Base-by-base conservation (phyloP, 768 basidiomycete species). In the Tylopilus rubrobrunneus region DNA sequence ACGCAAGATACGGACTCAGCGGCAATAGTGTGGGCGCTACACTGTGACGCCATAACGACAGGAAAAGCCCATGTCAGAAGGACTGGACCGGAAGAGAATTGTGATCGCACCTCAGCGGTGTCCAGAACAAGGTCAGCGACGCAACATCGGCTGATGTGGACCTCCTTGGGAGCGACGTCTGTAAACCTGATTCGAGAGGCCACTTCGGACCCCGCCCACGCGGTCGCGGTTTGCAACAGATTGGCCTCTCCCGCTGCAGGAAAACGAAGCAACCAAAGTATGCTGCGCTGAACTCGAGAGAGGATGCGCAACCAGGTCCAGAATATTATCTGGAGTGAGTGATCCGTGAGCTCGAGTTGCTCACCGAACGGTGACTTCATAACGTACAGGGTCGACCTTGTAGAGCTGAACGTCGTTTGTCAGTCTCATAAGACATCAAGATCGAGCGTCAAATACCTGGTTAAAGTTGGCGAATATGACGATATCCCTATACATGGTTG, bases 401-500 rank as follows among this genome's bases (percentile, higher is more conserved):
- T 80, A 79, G 17, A 80, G 65, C 76, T 77, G 53, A 9, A 37
- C 23, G 41, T 41, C 19, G 21, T 10, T 14, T 25, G 17, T 63
- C 45, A 64, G 57, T 45, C 49, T 53, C 39, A 39, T 55, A 40
- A 10, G 7, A 25, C 14, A 9, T 14, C 44, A 49, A 29, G 29
- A 44, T 49, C 44, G 52, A 28, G n/a, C 36, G 27, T 52, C 43
- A 21, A 31, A 21, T 58, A 77, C 77, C 74, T 80, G 79, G 59
- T 79, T 81, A 59, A 79, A 80, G 60, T 80, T 80, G 47, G 77
- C 77, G 55, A 81, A 79, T 52, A 81, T 76, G 52, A 80, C 41
- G 7, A 69, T 63, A 45, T 78, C 71, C 49, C 76, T 77, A 48
- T 2, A 3, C 23, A 44, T 48, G 10, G 12, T 64, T 15, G 51